A percentile compares a stretch with the other conserved stretches of the same genome.
These are phyloP conservation scores for Chlamydomonas asymmetrica DNA, from an alignment of 139 green algal species.

Conservation along the genomic window DNA sequence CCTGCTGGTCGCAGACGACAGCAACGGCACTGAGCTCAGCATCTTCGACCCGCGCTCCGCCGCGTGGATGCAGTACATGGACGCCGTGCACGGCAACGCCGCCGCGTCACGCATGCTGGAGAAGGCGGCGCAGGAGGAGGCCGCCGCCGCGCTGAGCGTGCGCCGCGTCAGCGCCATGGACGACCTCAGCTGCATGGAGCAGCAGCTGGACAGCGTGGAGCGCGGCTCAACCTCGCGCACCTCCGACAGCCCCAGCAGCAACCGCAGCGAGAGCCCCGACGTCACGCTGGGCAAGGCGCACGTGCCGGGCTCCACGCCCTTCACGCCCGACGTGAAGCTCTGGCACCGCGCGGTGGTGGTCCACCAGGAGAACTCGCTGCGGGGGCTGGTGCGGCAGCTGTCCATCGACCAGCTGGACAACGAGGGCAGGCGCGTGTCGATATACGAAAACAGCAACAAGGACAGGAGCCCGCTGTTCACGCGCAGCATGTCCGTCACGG, in stretches of 20 bases:
- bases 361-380: conserved; percentile 56
- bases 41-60: conserved; percentile 79
- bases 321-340: conserved; percentile 85
- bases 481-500: conserved; percentile 51
- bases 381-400: conserved; percentile 72
- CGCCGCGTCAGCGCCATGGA: conserved; percentile 55
- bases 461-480: conserved; percentile 47
- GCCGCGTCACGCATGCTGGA: conserved; percentile 73
- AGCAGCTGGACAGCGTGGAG: conserved; percentile 28
- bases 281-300: conserved; percentile 48
- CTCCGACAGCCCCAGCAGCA: conserved; percentile 15
- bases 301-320: conserved; percentile 37
- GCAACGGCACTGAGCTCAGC: conserved; percentile 72
- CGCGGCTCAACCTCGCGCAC: conserved; percentile 1
- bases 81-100: conserved; percentile 64
- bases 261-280: conserved; percentile 32
- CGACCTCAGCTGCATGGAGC: conserved; percentile 66
- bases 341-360: conserved; percentile 94
- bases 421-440: conserved; percentile 85
- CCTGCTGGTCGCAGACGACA: conserved; percentile 75
- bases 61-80: conserved; percentile 82
- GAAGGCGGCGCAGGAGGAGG: conserved; percentile 82
- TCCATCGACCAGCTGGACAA: conserved; percentile 99
- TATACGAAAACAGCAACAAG: conserved; percentile 47
- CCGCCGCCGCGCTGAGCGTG: conserved; percentile 73